These are phyloP conservation scores for Neurospora sp. DNA, from an alignment of 2,329 filamentous ascomycete genomes.

Conservation along the genomic window DNA sequence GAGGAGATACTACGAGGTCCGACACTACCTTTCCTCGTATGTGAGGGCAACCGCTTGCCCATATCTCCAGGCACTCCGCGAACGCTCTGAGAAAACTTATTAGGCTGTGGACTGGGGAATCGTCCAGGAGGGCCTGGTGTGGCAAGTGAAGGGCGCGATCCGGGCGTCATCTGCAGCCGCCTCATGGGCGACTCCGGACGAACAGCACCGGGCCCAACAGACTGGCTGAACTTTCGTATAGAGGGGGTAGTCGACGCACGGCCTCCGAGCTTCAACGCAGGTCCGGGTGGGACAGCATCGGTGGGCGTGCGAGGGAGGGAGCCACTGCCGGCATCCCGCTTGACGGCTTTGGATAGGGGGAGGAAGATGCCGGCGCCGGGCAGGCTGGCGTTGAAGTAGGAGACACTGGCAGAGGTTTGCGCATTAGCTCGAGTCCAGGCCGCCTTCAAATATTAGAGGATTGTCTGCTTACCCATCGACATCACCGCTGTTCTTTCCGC, in stretches of 20 bases:
- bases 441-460: slow-evolving; percentile 1
- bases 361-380: slow-evolving; percentile 89
- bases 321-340: slow-evolving; percentile 43
- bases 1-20: slow-evolving; percentile 51
- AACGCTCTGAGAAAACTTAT: slow-evolving; percentile 54
- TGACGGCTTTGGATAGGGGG: slow-evolving; percentile 69
- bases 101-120: slow-evolving; percentile 52
- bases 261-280: slow-evolving; percentile 39
- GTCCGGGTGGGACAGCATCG: slow-evolving; percentile 43
- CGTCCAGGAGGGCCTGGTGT: slow-evolving; percentile 46
- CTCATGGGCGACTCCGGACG: slow-evolving; percentile 80
- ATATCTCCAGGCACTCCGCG: slow-evolving; percentile 52
- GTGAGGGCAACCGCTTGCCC: slow-evolving; percentile 39
- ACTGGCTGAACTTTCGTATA: slow-evolving; percentile 77
- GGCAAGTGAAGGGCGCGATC: slow-evolving; percentile 44
- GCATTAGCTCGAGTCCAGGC: background rate
- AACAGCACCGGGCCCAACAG: slow-evolving; percentile 65
- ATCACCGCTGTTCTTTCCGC: slow-evolving; percentile 92
- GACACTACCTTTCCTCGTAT: slow-evolving; percentile 40
- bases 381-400: slow-evolving; percentile 71
- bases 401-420: slow-evolving; percentile 35
- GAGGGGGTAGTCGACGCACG: slow-evolving; percentile 57
- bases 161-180: slow-evolving; percentile 54
- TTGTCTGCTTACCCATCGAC: slow-evolving; percentile 67
- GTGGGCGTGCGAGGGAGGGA: slow-evolving; percentile 58